These are phyloP conservation scores for Trichoderma orchidacearum DNA, from an alignment of 495 filamentous ascomycete species.

Conservation along the genomic window DNA sequence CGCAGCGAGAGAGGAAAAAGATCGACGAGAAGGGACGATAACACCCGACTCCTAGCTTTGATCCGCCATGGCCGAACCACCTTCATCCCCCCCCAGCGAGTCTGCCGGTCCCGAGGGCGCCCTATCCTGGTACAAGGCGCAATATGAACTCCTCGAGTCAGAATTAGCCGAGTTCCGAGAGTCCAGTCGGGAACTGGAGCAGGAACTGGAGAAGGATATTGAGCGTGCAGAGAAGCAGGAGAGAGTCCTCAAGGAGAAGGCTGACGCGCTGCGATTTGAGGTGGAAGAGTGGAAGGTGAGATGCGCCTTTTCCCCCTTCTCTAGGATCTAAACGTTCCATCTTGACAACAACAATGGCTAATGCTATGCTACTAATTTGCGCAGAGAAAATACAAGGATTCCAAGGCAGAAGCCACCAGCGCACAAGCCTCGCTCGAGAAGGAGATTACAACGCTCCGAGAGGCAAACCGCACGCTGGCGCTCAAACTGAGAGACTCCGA, in stretches of 20 bases:
- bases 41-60: neutral
- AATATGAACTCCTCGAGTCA: conserved; percentile 84
- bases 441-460: conserved; percentile 83
- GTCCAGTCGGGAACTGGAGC: conserved; percentile 85
- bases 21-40: neutral
- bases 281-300: conserved; percentile 95
- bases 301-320: neutral
- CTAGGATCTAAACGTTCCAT: neutral
- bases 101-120: conserved; percentile 52
- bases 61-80: conserved; percentile 42
- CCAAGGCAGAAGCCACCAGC: conserved; percentile 69
- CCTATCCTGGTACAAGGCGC: conserved; percentile 82
- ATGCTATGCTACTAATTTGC: neutral
- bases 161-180: conserved; percentile 91
- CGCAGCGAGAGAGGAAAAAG: neutral
- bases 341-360: neutral
- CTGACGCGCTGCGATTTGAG: conserved; percentile 70
- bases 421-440: conserved; percentile 85
- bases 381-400: conserved; percentile 91
- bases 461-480: conserved; percentile 66
- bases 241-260: conserved; percentile 69
- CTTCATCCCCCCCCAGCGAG: conserved; percentile 47
- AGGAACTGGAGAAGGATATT: conserved; percentile 90
- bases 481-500: conserved; percentile 85
- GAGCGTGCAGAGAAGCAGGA: conserved; percentile 93